These are phyloP conservation scores for Starmerella vitae DNA, from an alignment of 805 yeast genomes.

Conservation along the genomic window DNA sequence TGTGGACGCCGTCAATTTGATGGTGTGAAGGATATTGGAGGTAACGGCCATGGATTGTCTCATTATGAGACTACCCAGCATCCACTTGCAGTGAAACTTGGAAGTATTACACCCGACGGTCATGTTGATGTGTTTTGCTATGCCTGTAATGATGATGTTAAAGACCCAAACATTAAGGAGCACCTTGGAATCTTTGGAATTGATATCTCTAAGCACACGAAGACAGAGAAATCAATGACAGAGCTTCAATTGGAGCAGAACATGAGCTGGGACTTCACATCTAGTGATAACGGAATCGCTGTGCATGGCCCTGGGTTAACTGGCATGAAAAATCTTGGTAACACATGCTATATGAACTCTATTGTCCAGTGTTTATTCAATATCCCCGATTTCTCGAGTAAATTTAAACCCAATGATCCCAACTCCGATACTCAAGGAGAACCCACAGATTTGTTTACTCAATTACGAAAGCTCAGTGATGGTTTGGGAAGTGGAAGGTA, in stretches of 20 bases:
- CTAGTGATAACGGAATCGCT: constrained; percentile 46
- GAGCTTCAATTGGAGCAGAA: constrained; percentile 91
- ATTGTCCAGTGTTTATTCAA: constrained; percentile 58
- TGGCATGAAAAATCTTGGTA: constrained; percentile 82
- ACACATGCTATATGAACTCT: constrained; percentile 80
- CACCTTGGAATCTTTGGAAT: constrained; percentile 52
- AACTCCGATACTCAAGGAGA: constrained; percentile 34
- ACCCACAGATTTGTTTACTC: constrained; percentile 53
- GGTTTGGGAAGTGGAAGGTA: constrained; percentile 67
- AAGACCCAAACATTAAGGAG: constrained; percentile 44
- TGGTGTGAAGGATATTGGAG: constrained; percentile 82
- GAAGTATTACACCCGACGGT: constrained; percentile 66
- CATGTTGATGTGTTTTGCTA: constrained; percentile 80
- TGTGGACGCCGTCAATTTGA: constrained; percentile 95
- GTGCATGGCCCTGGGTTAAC: constrained; percentile 66
- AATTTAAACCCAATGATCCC: constrained; percentile 21
- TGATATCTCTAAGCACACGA: constrained; percentile 39
- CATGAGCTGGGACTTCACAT: constrained; percentile 79
- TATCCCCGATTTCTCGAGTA: constrained; percentile 26
- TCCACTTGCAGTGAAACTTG: constrained; percentile 78
- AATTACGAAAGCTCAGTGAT: constrained; percentile 63
- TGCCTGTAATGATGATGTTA: constrained; percentile 74
- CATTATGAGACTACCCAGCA: constrained; percentile 56
- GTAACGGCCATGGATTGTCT: constrained; percentile 75
- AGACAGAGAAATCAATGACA: constrained; percentile 77